phyloP scores from a whole-genome alignment of 768 basidiomycete genomes.

The Tephrocybe rancida region DNA sequence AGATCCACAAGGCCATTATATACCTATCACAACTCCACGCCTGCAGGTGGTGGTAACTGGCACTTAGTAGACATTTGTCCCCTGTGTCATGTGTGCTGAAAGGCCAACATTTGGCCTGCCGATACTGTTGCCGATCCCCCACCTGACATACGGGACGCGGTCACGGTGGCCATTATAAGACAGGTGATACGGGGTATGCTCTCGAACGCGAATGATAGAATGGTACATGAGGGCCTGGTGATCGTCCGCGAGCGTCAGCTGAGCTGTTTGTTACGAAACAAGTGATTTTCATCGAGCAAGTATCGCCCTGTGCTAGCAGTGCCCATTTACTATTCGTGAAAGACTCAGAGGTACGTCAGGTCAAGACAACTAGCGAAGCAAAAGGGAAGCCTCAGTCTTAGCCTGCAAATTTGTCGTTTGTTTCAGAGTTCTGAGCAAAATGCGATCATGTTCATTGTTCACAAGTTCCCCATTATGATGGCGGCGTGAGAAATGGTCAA shows the following conservation, averaged over 20 bases:
- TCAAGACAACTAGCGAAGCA: too few species aligned
- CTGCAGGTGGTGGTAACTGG: constrained; percentile 3
- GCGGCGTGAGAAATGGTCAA: too few species aligned
- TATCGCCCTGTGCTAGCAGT: too few species aligned
- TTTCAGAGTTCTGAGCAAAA: too few species aligned
- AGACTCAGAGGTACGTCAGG: too few species aligned
- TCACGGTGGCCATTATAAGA: constrained; percentile 12
- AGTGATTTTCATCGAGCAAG: background rate
- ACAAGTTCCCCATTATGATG: too few species aligned
- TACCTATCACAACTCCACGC: constrained; percentile 6
- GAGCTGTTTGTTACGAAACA: constrained; percentile 15
- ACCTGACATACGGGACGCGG: constrained; percentile 13
- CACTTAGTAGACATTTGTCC: constrained; percentile 1
- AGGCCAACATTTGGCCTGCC: constrained; percentile 3
- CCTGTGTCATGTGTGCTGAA: constrained; percentile 14
- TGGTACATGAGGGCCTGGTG: constrained; percentile 13
- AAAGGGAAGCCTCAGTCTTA: too few species aligned
- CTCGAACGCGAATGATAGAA: constrained; percentile 11
- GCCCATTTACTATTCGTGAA: too few species aligned
- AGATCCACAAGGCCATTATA: constrained; percentile 13
- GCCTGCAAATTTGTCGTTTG: too few species aligned
- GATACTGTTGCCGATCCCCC: constrained; percentile 16
- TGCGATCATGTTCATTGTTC: too few species aligned
- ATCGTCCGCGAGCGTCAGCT: constrained; percentile 15
- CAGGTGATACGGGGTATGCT: constrained; percentile 13